Base-by-base conservation (phyloP, 495 filamentous ascomycete genomes). In the Aspergillus hancockii region DNA sequence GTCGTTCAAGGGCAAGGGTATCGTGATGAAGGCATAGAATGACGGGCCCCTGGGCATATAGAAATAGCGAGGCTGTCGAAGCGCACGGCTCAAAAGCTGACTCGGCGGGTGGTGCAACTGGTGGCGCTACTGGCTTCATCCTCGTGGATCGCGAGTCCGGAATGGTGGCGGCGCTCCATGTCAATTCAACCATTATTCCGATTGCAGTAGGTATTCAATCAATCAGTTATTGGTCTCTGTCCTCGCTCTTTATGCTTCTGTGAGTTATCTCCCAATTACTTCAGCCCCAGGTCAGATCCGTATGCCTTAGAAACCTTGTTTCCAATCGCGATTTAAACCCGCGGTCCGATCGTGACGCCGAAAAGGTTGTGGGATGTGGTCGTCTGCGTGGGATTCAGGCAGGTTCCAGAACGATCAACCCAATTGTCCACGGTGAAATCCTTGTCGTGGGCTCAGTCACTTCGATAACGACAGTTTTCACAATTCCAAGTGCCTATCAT, bases 1-100 rank as follows among this genome's bases (percentile, higher is more conserved):
- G 83, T 46, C 93, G 83, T 64, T 98, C 95, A 58, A 97, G 85
- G 38, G 90, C 91, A 41, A 98, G 74, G 12, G 89, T 97, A 71
- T 98, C 95, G 73, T 97, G 91, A 62, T 96, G 90, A 25, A 90
- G 81, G 67, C 90, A 93, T 16, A 94, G 76, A 52, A 97, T 85
- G 23, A 83, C 79, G 55, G 83, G 86, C 19, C 89, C 88, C 70
- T 96, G 91, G 38, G 91, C 84, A 71, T 92, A 96, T 31, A 97
- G 82, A 61, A 96, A 90, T 73, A 92, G 85, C 5, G 90, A 91
- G 4, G 88, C 90, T 10, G 92, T 96, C 49, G 92, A 91, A 1
- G 91, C 90, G 65, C 89, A 93, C 36, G 92, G 87, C 62, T 92
- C 89, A 63, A 96, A 90, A 57, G 82, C 83, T 63, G 81, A 77